Evolutionary conservation across 2,329 filamentous ascomycete genomes (phyloP).

Genomic region (Trichoderma koningiopsis): DNA sequence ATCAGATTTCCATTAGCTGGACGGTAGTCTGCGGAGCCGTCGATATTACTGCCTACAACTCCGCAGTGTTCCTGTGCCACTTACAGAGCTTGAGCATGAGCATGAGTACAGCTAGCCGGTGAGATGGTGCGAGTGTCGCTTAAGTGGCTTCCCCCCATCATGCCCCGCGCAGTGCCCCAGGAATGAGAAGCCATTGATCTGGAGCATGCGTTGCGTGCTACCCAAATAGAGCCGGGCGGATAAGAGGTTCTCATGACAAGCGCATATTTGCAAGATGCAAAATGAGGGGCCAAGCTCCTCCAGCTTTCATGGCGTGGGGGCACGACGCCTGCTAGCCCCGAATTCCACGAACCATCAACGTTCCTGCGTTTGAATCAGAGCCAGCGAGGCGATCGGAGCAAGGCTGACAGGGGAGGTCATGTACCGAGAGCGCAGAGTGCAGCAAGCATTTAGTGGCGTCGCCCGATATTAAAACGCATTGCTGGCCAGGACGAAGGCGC

Average conservation of each 20-base stretch:
- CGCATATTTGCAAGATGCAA: conserved; percentile 18
- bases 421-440: conserved; percentile 19
- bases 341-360: conserved; percentile 16
- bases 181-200: not conserved
- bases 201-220: not conserved
- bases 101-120: not conserved
- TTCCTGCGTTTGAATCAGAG: conserved; percentile 22
- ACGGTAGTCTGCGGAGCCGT: not conserved
- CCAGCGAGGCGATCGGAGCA: conserved; percentile 9
- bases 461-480: conserved; percentile 9
- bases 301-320: conserved; percentile 4
- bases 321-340: conserved; percentile 2
- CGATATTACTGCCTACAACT: not conserved
- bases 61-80: not conserved
- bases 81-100: not conserved
- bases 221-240: conserved; percentile 9
- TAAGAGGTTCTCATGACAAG: conserved; percentile 20
- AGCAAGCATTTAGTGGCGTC: conserved; percentile 14
- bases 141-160: not conserved
- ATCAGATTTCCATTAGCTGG: not conserved
- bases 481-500: not conserved
- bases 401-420: conserved; percentile 20
- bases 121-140: not conserved
- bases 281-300: conserved; percentile 14
- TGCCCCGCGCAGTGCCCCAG: conserved; percentile 15